Base-by-base conservation (phyloP, 345 rosid genomes). In the Eutrema yunnanense region DNA sequence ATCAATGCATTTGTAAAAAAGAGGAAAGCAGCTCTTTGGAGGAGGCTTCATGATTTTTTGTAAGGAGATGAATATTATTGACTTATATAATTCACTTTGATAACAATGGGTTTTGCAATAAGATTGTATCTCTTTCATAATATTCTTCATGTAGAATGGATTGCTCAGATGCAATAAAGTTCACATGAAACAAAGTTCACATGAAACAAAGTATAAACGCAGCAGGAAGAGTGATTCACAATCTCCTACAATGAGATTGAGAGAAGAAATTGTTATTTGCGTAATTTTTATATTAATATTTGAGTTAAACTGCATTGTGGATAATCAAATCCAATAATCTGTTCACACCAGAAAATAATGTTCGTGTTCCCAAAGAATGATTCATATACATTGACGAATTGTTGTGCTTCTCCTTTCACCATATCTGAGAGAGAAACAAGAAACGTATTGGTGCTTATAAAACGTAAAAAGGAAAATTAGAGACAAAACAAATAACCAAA, bases 291-390 rank as follows among this genome's bases (percentile, higher is more conserved):
- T 0, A 29, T 29, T 29, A 2, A 29, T 29, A 29, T 22, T 22
- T 22, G 22, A 1, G 22, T 22, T 1, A 22, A 22, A 22, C 22
- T 22, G 22, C 22, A 22, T 34, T 34, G 56, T 48, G 8, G 57
- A 11, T 22, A 16, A 34, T 1, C 2, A 37, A 5, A 37, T 19
- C 1, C 30, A 22, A 40, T 8, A 37, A 11, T 14, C 29, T 52
- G n/a, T 65, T 47, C 71, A 14, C 11, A 58, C 52, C 51, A 40
- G 33, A 58, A 46, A 12, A 16, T 9, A 57, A 56, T 40, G 40
- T 42, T 67, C 11, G 66, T 60, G 54, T 37, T 43, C 16, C 56
- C 57, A 74, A 75, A 75, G 73, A 75, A 75, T 75, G 58, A 34
- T 75, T 75, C 62, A 61, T 75, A 11, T 61, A 75, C 79, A 68